Evolutionary conservation across 495 filamentous ascomycete genomes (phyloP).

Genomic region (Podospora didyma): DNA sequence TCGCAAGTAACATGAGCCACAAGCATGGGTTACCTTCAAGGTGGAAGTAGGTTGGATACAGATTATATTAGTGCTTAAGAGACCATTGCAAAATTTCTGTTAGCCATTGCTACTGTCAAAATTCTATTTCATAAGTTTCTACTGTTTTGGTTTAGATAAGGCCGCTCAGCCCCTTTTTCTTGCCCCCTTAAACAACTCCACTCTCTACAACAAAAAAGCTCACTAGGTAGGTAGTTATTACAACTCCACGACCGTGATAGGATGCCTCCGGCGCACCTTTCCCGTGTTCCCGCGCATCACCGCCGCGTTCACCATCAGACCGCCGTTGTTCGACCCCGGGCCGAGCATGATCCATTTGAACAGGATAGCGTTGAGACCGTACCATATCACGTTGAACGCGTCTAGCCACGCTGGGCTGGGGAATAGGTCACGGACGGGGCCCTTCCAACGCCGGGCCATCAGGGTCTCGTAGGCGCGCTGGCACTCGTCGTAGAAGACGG

Average conservation of each 20-base stretch:
- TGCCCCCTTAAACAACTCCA: too few species aligned
- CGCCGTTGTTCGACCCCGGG: conserved; percentile 55
- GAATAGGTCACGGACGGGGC: conserved; percentile 48
- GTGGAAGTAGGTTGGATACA: too few species aligned
- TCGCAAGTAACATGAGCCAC: too few species aligned
- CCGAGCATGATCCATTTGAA: conserved; percentile 68
- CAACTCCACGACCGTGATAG: conserved; percentile 28
- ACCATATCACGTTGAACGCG: conserved; percentile 52
- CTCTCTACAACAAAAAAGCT: too few species aligned
- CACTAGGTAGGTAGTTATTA: too few species aligned
- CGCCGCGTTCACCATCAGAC: conserved; percentile 73
- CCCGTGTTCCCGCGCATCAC: conserved; percentile 67
- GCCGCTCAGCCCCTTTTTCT: too few species aligned
- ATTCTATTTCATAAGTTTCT: too few species aligned
- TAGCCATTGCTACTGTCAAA: too few species aligned
- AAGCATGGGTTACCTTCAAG: too few species aligned
- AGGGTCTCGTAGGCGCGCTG: conserved; percentile 69
- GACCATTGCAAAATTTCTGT: too few species aligned
- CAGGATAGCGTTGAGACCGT: conserved; percentile 60
- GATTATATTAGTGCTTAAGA: too few species aligned
- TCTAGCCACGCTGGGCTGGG: conserved; percentile 57
- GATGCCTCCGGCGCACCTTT: conserved; percentile 50
- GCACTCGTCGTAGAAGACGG: conserved; percentile 73
- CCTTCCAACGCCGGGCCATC: conserved; percentile 44
- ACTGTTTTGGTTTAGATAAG: too few species aligned